Evolutionary conservation across 176 grass and related monocot species (phyloP).

Genomic region (Musa troglodytarum): DNA sequence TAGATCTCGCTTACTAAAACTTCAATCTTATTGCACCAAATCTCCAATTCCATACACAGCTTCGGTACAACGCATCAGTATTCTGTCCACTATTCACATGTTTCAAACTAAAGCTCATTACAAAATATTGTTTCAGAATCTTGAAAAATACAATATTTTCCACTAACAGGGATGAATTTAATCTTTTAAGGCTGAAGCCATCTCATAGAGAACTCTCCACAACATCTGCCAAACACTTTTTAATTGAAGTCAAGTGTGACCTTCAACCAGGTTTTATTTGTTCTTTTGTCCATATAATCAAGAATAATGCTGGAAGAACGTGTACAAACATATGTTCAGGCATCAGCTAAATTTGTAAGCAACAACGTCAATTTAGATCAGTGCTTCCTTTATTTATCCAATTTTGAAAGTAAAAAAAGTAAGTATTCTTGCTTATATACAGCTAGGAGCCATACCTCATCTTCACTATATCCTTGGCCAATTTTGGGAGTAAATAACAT

Average conservation of each 20-base stretch:
- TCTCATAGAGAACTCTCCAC: no score
- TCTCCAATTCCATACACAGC: neutral
- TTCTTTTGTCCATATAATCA: neutral
- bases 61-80: no score
- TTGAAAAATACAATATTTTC: no score
- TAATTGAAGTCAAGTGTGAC: neutral
- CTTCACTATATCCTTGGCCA: slow-evolving; percentile 84
- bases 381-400: neutral
- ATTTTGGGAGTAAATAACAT: slow-evolving; percentile 81
- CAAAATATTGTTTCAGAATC: neutral
- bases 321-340: no score
- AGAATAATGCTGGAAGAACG: neutral
- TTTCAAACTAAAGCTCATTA: neutral
- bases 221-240: neutral
- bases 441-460: slow-evolving; percentile 51
- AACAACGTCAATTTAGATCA: neutral
- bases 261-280: neutral
- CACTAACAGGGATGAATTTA: neutral
- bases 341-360: no score
- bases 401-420: neutral
- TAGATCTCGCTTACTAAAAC: neutral
- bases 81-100: neutral
- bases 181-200: neutral
- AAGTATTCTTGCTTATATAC: neutral
- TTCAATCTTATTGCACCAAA: neutral